Conservation (phyloP, 2,329 filamentous ascomycete genomes). For the Xylariaceae sp. region DNA sequence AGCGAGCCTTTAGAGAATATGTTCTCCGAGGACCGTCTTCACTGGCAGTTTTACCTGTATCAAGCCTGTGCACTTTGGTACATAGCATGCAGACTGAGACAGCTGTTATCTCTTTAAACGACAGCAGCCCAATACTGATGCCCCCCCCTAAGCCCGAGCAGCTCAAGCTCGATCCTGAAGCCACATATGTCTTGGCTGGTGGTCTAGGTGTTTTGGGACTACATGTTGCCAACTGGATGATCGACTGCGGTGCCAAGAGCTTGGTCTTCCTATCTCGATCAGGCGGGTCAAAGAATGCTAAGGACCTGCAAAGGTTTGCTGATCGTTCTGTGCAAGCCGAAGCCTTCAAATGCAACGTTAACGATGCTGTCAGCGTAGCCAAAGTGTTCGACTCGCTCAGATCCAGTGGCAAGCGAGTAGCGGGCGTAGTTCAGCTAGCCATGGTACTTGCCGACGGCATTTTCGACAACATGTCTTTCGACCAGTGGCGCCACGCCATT, state of each 20-base stretch:
- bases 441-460: slow-evolving; percentile 5
- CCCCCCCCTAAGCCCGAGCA: not conserved
- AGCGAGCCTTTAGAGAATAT: not conserved
- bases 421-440: slow-evolving; percentile 2
- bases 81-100: not conserved
- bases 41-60: not conserved
- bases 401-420: not conserved
- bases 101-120: not conserved
- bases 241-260: slow-evolving; percentile 1
- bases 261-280: slow-evolving; percentile 10
- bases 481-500: slow-evolving; percentile 1
- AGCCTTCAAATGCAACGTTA: slow-evolving; percentile 4
- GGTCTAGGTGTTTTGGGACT: slow-evolving; percentile 4
- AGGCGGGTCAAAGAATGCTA: not conserved
- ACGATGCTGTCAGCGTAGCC: not conserved
- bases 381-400: not conserved
- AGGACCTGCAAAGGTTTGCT: slow-evolving; percentile 1
- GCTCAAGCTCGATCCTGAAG: slow-evolving; percentile 1
- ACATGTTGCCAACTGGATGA: slow-evolving; percentile 1
- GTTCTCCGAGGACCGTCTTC: not conserved
- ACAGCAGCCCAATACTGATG: not conserved
- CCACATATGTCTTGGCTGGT: slow-evolving; percentile 4
- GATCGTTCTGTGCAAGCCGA: not conserved
- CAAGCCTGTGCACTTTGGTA: not conserved
- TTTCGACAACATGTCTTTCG: slow-evolving; percentile 2